Percentiles rank a stretch among this genome's conserved stretches.
phyloP scores from a whole-genome alignment of 352 stramenopile species.

The Hyaloperonospora brassicae region DNA sequence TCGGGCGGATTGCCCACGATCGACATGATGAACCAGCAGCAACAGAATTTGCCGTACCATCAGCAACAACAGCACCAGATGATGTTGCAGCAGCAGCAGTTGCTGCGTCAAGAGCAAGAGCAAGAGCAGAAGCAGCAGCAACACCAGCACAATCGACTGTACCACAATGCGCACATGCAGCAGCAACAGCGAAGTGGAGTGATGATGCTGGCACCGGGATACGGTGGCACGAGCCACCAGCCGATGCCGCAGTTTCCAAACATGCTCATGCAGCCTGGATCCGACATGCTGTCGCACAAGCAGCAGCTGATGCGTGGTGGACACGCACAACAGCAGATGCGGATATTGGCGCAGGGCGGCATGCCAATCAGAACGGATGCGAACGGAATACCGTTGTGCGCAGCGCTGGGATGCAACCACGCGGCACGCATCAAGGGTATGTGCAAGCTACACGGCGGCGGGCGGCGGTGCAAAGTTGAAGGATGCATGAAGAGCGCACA shows the following conservation, averaged over 20 bases:
- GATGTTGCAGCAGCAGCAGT: conserved; percentile 38
- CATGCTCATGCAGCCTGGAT: conserved; percentile 59
- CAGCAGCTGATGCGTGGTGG: conserved; percentile 30
- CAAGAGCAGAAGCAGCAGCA: conserved; percentile 50
- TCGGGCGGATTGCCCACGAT: conserved; percentile 18
- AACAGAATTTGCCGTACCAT: conserved; percentile 38
- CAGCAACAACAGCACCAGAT: conserved; percentile 35
- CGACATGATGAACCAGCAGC: conserved; percentile 29
- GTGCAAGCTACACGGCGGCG: conserved; percentile 80
- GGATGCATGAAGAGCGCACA: conserved; percentile 85
- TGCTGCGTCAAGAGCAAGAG: conserved; percentile 48
- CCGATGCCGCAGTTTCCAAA: conserved; percentile 39
- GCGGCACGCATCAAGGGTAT: conserved; percentile 73
- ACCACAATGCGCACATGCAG: conserved; percentile 42
- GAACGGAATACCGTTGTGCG: conserved; percentile 57
- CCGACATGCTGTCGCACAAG: conserved; percentile 30
- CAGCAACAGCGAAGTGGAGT: conserved; percentile 35
- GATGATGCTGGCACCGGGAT: conserved; percentile 33
- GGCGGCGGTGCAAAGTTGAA: conserved; percentile 76
- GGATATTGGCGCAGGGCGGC: conserved; percentile 43
- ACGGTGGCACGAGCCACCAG: conserved; percentile 23
- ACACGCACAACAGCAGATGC: conserved; percentile 28
- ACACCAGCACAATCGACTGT: conserved; percentile 52
- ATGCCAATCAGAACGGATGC: conserved; percentile 49
- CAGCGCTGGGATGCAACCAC: conserved; percentile 72